A percentile compares a stretch with the other conserved stretches of the same genome.
Conservation (phyloP, 2,329 filamentous ascomycete genomes). For the Samsoniella hepiali region DNA sequence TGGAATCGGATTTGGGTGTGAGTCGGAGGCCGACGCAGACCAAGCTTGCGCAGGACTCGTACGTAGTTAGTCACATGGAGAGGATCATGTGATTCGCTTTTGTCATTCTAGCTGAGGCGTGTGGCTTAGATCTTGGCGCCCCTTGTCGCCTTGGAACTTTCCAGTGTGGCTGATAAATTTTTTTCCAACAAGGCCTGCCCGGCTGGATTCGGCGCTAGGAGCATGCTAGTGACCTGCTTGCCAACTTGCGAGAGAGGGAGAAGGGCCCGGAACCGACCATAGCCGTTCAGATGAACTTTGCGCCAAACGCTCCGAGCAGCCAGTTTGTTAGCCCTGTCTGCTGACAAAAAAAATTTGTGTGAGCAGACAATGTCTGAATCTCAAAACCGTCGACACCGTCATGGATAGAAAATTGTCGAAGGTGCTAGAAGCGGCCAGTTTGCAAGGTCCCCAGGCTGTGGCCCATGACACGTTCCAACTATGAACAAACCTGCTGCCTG, state of each 20-base stretch:
- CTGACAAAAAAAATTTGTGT: neutral
- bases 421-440: neutral
- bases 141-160: conserved; percentile 8
- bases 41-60: neutral
- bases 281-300: neutral
- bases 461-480: neutral
- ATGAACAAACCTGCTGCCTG: neutral
- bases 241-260: neutral
- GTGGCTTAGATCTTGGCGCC: conserved; percentile 18
- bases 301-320: neutral
- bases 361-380: neutral
- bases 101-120: conserved; percentile 14
- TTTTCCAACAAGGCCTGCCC: conserved; percentile 9
- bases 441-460: neutral
- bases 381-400: neutral
- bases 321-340: neutral
- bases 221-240: neutral
- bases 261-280: neutral
- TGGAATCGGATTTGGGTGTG: neutral
- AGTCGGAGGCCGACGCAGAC: neutral
- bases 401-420: neutral
- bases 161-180: conserved; percentile 17
- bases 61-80: conserved; percentile 8
- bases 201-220: conserved; percentile 12
- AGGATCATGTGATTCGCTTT: conserved; percentile 6